Evolutionary conservation across 1,139 yeast genomes (phyloP).

Genomic region (Kodamaea plutei): DNA sequence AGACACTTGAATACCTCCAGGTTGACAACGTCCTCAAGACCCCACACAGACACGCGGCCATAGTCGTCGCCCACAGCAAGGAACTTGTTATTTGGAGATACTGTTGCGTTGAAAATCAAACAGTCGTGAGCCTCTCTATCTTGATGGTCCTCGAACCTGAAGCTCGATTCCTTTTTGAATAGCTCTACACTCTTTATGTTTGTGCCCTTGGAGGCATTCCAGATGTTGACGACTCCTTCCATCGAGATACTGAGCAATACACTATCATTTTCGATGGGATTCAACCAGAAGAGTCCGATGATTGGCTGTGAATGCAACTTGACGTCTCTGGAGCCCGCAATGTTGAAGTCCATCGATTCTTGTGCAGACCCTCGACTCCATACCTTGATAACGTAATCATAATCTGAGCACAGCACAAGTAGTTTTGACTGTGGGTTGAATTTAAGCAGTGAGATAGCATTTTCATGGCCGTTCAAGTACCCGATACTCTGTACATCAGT

Average conservation of each 20-base stretch:
- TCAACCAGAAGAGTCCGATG: constrained; percentile 52
- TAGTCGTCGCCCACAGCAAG: constrained; percentile 63
- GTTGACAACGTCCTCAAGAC: constrained; percentile 19
- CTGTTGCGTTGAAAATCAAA: constrained; percentile 50
- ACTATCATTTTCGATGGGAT: constrained; percentile 16
- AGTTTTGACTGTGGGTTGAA: constrained; percentile 51
- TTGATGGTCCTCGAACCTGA: constrained; percentile 15
- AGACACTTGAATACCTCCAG: constrained; percentile 18
- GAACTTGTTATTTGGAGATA: constrained; percentile 46
- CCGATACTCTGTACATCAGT: constrained; percentile 47
- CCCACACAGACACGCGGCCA: constrained; percentile 57
- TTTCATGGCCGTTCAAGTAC: constrained; percentile 63
- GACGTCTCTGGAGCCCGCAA: constrained; percentile 10
- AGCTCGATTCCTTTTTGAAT: constrained; percentile 22
- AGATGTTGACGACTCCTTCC: constrained; percentile 67
- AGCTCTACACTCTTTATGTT: constrained; percentile 23
- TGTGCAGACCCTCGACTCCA: constrained; percentile 67
- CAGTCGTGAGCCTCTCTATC: constrained; percentile 23
- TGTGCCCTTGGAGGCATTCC: constrained; percentile 53
- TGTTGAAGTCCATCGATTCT: constrained; percentile 30
- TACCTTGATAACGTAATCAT: constrained; percentile 60
- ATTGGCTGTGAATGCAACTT: constrained; percentile 52
- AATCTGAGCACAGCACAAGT: constrained; percentile 70
- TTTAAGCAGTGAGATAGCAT: constrained; percentile 51
- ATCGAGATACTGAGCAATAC: constrained; percentile 45